Evolutionary conservation across 129 eudicot genomes (phyloP), one percentile per base, ranked within the genome.

Genomic region (Saussurea involucrata): DNA sequence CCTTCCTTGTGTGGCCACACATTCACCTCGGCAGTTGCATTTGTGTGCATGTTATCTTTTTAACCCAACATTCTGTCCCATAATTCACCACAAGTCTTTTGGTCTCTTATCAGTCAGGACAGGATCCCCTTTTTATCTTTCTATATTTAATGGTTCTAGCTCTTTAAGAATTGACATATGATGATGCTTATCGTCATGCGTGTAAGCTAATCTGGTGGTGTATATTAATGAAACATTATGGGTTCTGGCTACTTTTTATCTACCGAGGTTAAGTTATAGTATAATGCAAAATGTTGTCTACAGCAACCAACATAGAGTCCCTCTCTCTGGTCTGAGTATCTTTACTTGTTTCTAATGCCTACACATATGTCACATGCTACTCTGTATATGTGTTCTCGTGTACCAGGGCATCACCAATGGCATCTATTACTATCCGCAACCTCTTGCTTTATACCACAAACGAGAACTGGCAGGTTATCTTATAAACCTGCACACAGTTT

Each of bases 391-490:
- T 74, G 72, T 81, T 68, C 5, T 65, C 72, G 40, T 74, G 55
- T 13, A 74, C 60, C 87, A 95, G 99, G 99, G 97, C 97, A 77
- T 83, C 96, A 49, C 98, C 98, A 3, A 92, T 95, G 97, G 99
- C 97, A 63, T 95, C 99, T 73, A 83, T 95, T 74, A 95, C 99
- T 74, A 92, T 95, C 61, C 92, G 96, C 77, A 92, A 90, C 78
- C 97, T 95, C 75, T 78, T 78, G 66, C 97, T 95, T 33, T 89
- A 86, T 84, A 95, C 99, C 36, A 95, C 99, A 61, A 89, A 95
- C 76, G 97, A 95, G 73, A 91, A 73, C 74, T 95, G 99, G 99
- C 87, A 95, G 99, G 99, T 89, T 66, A 73, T 73, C 6, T 63
- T 77, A 78, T 68, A 28, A 73, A 58, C 17, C 29, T 71, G 8